Base-by-base conservation (phyloP, 2,329 filamentous ascomycete species). In the Grosmannia serpens region DNA sequence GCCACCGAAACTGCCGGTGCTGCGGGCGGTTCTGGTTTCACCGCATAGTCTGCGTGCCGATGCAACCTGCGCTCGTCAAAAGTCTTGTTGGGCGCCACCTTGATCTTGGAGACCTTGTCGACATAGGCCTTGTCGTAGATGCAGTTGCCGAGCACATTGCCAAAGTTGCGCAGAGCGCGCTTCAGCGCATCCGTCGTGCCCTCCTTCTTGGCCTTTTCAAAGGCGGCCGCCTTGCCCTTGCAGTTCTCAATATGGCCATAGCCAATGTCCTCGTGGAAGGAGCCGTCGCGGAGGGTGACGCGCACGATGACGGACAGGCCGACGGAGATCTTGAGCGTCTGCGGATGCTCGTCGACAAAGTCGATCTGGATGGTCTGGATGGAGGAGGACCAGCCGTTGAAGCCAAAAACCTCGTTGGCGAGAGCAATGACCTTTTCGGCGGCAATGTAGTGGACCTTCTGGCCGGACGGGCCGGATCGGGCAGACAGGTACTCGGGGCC, bases 121-220 rank as follows among this genome's bases (percentile, higher is more conserved):
- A 99, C 77, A 69, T 96, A 99, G 61, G 92, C 86, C 72, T 96
- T 95, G 74, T 99, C 94, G 73, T 99, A 97, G 60, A 99, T 85
- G 76, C 94, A 99, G 69, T 97, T 99, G n/a, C 94, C 94, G 58
- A 99, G 77, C 20, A 97, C 87, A 66, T 97, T 97, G 60, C 94
- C 94, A 72, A 99, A 99, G 63, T 85, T 96, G 60, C 92, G 82
- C 67, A 99, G 70, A 1, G 94, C 84, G 64, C 94, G 82, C 73
- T 99, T 99, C 68, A 99, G 70, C 1, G 85, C 94, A 73, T 99
- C 94, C 11, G 95, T 97, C 3, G 91, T 95, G 9, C 90, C 95
- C 75, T 97, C 91, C 71, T 99, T 99, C 76, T 97, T 99, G 1
- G 94, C 91, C 73, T 99, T 99, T 70, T 99, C 94, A 67, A 97